Evolutionary conservation across 352 stramenopile species (phyloP).

Genomic region (Aphanomyces stellatus): DNA sequence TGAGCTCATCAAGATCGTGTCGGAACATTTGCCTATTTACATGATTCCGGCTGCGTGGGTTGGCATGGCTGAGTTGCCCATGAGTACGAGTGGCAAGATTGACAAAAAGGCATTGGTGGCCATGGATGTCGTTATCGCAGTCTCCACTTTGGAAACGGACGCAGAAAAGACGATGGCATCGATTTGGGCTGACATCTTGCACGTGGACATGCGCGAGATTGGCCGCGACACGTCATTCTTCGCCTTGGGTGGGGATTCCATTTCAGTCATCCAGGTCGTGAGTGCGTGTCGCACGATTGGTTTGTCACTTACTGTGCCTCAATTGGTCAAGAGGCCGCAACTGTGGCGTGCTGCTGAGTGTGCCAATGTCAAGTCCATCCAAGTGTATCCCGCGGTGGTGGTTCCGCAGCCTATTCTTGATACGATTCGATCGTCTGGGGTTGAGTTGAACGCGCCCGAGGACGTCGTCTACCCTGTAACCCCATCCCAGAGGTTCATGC

Average conservation of each 20-base stretch:
- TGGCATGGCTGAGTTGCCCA: conserved; percentile 66
- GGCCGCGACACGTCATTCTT: conserved; percentile 69
- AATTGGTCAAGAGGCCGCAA: neutral
- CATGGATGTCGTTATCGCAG: conserved; percentile 52
- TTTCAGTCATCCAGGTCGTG: neutral
- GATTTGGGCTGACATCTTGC: conserved; percentile 61
- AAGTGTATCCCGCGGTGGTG: neutral
- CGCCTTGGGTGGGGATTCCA: conserved; percentile 56
- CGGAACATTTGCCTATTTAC: conserved; percentile 73
- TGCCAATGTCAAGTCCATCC: neutral
- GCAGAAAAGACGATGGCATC: conserved; percentile 49
- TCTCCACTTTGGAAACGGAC: conserved; percentile 36
- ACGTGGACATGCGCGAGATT: conserved; percentile 42
- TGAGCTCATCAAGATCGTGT: conserved; percentile 61
- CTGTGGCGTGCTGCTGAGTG: neutral
- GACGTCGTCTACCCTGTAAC: neutral
- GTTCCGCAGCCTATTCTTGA: neutral
- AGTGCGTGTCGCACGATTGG: neutral
- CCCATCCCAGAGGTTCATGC: neutral
- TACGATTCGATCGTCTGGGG: neutral
- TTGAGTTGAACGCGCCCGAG: neutral
- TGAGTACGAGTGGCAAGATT: conserved; percentile 82
- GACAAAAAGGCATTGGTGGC: conserved; percentile 85
- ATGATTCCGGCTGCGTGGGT: conserved; percentile 76
- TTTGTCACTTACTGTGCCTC: neutral